Conservation (phyloP, 345 rosid genomes). For the Turnera subulata region DNA sequence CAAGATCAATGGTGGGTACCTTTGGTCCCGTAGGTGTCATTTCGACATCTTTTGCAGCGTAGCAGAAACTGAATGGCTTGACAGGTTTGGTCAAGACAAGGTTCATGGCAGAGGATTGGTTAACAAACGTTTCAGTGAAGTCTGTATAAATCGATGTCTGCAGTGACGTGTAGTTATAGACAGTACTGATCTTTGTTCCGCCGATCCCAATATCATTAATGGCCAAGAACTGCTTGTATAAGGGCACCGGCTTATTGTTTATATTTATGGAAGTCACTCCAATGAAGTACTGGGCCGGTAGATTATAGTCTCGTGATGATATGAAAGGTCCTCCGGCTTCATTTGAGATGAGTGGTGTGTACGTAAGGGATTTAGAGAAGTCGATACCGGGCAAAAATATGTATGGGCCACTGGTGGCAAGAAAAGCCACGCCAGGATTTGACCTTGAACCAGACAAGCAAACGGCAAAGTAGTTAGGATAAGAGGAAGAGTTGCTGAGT, state of each 20-base stretch:
- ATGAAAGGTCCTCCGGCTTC: constrained; percentile 23
- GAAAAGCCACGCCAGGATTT: constrained; percentile 8
- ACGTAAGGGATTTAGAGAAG: constrained; percentile 20
- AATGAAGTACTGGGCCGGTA: constrained; percentile 12
- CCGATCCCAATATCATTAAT: constrained; percentile 14
- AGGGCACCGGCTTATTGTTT: constrained; percentile 8
- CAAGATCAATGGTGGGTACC: too few species aligned
- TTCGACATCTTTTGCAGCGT: too few species aligned
- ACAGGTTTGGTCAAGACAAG: too few species aligned
- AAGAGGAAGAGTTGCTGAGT: constrained; percentile 16
- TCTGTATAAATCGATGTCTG: constrained; percentile 14
- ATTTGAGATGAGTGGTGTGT: constrained; percentile 17
- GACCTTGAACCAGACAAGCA: constrained; percentile 19
- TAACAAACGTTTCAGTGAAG: not conserved
- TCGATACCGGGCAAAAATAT: constrained; percentile 12
- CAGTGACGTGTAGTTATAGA: constrained; percentile 5
- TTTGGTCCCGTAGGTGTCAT: too few species aligned
- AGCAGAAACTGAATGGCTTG: too few species aligned
- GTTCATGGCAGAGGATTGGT: too few species aligned
- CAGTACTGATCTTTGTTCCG: constrained; percentile 21
- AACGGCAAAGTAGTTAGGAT: constrained; percentile 24
- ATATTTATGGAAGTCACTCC: constrained; percentile 8
- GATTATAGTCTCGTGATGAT: constrained; percentile 22
- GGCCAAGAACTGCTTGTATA: not conserved
- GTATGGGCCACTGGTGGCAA: constrained; percentile 33